A percentile compares a stretch with the other conserved stretches of the same genome.
Conservation (phyloP, 1,139 yeast genomes). For the Protomyces macrosporus region DNA sequence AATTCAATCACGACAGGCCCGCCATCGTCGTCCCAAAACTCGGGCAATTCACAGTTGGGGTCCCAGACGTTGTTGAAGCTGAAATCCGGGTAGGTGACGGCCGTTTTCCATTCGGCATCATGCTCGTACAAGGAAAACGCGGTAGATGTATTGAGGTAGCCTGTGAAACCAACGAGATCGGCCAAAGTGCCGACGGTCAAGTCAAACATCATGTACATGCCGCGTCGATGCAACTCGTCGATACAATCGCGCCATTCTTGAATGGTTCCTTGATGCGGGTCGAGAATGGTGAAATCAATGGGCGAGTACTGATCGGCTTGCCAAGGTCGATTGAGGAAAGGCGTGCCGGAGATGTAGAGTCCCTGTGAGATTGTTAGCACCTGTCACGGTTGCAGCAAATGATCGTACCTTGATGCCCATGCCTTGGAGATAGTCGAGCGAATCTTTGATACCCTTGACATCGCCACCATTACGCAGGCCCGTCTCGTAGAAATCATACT, state of each 20-base stretch:
- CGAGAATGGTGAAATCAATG: conserved; percentile 27
- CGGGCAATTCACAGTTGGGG: conserved; percentile 22
- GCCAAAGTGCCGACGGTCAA: conserved; percentile 28
- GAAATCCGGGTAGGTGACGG: conserved; percentile 22
- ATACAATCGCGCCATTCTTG: conserved; percentile 27
- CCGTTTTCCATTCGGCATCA: conserved; percentile 27
- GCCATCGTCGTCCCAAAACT: conserved; percentile 29
- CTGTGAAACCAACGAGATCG: conserved; percentile 27
- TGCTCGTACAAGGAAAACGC: conserved; percentile 27
- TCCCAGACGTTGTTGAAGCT: conserved; percentile 25
- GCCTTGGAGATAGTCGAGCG: conserved; percentile 28
- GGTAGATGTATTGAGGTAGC: conserved; percentile 25
- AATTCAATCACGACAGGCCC: conserved; percentile 20
- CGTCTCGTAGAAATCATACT: conserved; percentile 26
- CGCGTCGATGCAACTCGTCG: conserved; percentile 23
- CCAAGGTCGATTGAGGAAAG: conserved; percentile 28
- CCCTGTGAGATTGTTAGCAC: background rate
- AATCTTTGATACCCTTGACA: conserved; percentile 23
- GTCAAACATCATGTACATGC: conserved; percentile 28
- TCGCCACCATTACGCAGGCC: conserved; percentile 28
- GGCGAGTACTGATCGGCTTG: conserved; percentile 29
- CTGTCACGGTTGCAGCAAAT: background rate
- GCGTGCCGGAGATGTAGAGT: conserved; percentile 29
- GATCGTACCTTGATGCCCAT: conserved; percentile 32
- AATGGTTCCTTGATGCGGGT: conserved; percentile 27